Base-by-base conservation (phyloP, 441 rosid species). In the Capsella rubella region DNA sequence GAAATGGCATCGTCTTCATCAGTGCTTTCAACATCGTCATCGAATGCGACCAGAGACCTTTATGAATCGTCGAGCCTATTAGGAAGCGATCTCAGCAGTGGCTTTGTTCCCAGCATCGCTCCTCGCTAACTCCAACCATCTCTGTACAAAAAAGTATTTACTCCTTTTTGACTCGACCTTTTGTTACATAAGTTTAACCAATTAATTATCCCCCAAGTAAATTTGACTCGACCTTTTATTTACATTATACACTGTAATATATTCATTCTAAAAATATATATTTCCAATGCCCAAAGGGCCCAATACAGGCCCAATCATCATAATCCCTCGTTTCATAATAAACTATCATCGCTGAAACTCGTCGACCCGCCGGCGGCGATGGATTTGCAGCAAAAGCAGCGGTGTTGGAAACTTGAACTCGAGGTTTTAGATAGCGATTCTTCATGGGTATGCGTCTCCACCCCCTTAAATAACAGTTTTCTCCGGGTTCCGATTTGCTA, bases 61-160 rank as follows among this genome's bases (percentile, higher is more conserved):
- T 61, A 16, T 65, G 83, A 73, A 15, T 81, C 90, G 1, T 74
- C 77, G 4, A 45, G 67, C 61, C 79, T 86, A 55, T 78, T 82
- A 4, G 95, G 96, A 65, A 92, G 94, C 66, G 90, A 92, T 80
- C 97, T 90, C 54, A 50, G 81, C 34, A 90, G 99, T 37, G 94
- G 87, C 3, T 85, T 55, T 43, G 64, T 79, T 64, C 94, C 96
- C 49, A 80, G 76, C 25, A 72, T 94, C 58, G 18, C 69, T 21
- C 87, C 99, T 75, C 80, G 80, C 64, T 77, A 72, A 77, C 88
- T 34, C 53, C 43, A 59, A 37, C 21, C 49, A 15, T 71, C 49
- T 46, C 53, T 60, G 50, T 59, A 57, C 25, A 57, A 57, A 13
- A 59, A 35, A 39, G 12, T 11, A 27, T 39, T 35, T 2, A 5